Evolutionary conservation across 768 basidiomycete genomes (phyloP).

Genomic region (Mycena vitilis): DNA sequence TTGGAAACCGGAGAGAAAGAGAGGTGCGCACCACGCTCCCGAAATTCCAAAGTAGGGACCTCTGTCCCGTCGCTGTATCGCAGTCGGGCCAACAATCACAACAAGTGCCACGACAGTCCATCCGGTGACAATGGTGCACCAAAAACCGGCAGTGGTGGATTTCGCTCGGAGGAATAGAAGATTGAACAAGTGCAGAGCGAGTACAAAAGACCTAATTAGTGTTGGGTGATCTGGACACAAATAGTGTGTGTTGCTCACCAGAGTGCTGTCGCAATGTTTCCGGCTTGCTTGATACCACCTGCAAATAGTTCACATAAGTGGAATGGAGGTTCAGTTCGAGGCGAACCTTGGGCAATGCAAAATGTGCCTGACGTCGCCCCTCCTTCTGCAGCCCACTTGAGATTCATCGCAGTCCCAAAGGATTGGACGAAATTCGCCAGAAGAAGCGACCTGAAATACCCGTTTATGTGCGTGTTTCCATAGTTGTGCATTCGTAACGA

Average conservation of each 20-base stretch:
- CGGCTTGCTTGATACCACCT: slow-evolving; percentile 55
- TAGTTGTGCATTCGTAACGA: slow-evolving; percentile 35
- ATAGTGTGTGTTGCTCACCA: slow-evolving; percentile 37
- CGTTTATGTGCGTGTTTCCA: slow-evolving; percentile 42
- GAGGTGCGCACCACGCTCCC: slow-evolving; percentile 51
- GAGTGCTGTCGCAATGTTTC: slow-evolving; percentile 55
- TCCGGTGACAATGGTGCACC: slow-evolving; percentile 44
- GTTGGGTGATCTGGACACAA: neutral
- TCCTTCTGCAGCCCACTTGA: slow-evolving; percentile 42
- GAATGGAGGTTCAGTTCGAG: neutral
- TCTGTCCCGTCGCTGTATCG: slow-evolving; percentile 44
- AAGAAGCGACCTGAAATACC: slow-evolving; percentile 43
- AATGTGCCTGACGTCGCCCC: slow-evolving; percentile 35
- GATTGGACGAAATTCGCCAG: slow-evolving; percentile 44
- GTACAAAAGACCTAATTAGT: slow-evolving; percentile 48
- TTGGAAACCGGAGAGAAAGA: neutral
- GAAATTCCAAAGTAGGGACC: slow-evolving; percentile 60
- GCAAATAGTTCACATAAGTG: neutral
- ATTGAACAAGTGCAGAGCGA: slow-evolving; percentile 41
- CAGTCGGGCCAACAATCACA: slow-evolving; percentile 52
- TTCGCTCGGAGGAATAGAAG: slow-evolving; percentile 54
- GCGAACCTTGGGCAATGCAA: slow-evolving; percentile 44
- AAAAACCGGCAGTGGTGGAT: slow-evolving; percentile 38
- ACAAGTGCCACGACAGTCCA: slow-evolving; percentile 51
- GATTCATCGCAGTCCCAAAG: slow-evolving; percentile 41